phyloP scores from a whole-genome alignment of 495 filamentous ascomycete species.

The Penicillium parvum region DNA sequence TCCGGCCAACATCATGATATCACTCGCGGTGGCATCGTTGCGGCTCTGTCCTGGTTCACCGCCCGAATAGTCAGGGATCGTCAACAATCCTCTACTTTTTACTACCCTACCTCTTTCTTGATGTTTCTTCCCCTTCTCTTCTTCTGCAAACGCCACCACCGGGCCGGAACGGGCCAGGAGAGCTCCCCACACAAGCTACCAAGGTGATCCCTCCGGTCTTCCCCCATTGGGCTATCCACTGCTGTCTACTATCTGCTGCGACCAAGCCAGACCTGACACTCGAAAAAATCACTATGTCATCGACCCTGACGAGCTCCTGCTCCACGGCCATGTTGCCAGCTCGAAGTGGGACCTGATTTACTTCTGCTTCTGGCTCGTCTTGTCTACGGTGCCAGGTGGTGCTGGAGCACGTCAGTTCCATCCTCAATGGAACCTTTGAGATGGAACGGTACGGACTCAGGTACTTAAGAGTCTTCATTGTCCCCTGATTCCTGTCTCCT shows the following conservation, averaged over 20 bases:
- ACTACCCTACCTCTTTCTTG: neutral
- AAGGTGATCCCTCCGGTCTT: neutral
- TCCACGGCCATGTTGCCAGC: too few species aligned
- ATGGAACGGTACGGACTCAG: neutral
- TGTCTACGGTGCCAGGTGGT: neutral
- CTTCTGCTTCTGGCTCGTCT: too few species aligned
- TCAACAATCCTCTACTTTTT: neutral
- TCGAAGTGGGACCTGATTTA: too few species aligned
- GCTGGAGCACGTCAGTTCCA: neutral
- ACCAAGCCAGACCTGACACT: too few species aligned
- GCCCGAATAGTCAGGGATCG: constrained; percentile 1
- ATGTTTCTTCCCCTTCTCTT: too few species aligned
- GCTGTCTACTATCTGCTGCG: too few species aligned
- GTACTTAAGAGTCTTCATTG: neutral
- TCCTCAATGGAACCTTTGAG: neutral
- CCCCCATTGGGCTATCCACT: neutral
- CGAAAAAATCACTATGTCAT: neutral
- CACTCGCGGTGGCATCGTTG: neutral
- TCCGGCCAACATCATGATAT: constrained; percentile 1
- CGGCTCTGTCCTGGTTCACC: neutral
- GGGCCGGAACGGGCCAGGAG: neutral
- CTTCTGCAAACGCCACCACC: neutral
- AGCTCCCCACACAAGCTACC: constrained; percentile 5
- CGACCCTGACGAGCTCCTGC: neutral
- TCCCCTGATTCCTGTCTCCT: neutral